These are phyloP conservation scores for Microdochium trichocladiopsis DNA, from an alignment of 2,329 filamentous ascomycete species.

Conservation along the genomic window DNA sequence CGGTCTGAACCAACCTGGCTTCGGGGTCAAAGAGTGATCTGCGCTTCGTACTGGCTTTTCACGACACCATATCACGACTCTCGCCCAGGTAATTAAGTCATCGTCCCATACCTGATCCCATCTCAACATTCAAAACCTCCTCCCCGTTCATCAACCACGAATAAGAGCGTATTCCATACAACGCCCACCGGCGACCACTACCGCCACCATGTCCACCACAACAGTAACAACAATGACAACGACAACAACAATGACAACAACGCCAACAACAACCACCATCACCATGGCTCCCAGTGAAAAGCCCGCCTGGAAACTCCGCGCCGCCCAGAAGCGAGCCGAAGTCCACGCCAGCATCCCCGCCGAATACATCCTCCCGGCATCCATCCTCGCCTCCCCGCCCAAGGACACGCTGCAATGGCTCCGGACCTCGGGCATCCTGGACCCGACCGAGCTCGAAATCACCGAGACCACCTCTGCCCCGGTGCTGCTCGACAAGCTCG, in stretches of 20 bases:
- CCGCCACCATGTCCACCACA: too few species aligned
- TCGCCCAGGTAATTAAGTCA: too few species aligned
- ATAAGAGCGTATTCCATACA: too few species aligned
- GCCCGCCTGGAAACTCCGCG: neutral
- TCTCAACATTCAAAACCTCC: too few species aligned
- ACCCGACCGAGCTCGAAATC: neutral
- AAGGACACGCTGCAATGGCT: neutral
- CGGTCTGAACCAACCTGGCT: too few species aligned
- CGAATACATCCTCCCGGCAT: neutral
- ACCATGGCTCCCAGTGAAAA: neutral
- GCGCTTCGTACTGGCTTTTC: too few species aligned
- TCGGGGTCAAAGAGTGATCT: too few species aligned
- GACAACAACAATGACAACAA: too few species aligned
- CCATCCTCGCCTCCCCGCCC: neutral
- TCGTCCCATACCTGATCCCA: too few species aligned
- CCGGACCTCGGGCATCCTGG: neutral
- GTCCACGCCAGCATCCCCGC: neutral
- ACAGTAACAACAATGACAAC: neutral
- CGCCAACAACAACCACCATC: neutral
- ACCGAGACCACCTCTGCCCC: neutral
- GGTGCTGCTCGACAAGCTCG: neutral
- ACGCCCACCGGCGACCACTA: too few species aligned
- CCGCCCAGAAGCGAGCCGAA: neutral
- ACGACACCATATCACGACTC: too few species aligned
- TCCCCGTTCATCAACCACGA: too few species aligned